Percentiles rank a stretch among this genome's conserved stretches.
These are phyloP conservation scores for Penicillium dipodomyicola DNA, from an alignment of 495 filamentous ascomycete species.

Conservation along the genomic window DNA sequence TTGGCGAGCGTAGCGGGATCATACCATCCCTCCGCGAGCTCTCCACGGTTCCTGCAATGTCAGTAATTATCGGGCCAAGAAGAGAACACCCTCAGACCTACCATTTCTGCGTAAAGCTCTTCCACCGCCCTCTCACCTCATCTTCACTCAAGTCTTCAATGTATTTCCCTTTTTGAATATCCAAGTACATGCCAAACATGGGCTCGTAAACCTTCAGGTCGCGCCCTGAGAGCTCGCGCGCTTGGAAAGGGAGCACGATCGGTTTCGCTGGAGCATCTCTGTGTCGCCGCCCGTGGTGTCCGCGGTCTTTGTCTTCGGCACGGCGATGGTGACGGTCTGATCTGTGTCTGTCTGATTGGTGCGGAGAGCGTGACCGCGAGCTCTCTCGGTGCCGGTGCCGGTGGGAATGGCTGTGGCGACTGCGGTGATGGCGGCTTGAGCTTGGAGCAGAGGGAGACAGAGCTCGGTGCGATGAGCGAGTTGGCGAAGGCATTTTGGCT, in stretches of 20 bases:
- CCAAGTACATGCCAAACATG: slow-evolving; percentile 82
- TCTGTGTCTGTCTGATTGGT: slow-evolving; percentile 26
- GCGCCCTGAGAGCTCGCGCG: slow-evolving; percentile 60
- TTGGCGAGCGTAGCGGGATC: slow-evolving; percentile 63
- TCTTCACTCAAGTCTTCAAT: slow-evolving; percentile 63
- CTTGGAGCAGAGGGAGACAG: slow-evolving; percentile 10
- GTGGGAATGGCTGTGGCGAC: slow-evolving; percentile 23
- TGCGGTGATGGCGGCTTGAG: slow-evolving; percentile 26
- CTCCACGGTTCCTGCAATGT: slow-evolving; percentile 75
- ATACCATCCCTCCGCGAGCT: slow-evolving; percentile 94
- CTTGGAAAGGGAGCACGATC: slow-evolving; percentile 61
- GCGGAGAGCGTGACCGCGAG: slow-evolving; percentile 31
- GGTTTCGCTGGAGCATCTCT: slow-evolving; percentile 21
- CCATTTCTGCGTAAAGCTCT: slow-evolving; percentile 90
- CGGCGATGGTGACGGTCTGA: slow-evolving; percentile 24
- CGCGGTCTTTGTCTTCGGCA: slow-evolving; percentile 13
- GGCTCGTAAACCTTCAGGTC: slow-evolving; percentile 63
- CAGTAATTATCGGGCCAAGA: slow-evolving; percentile 11
- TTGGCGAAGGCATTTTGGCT: slow-evolving; percentile 27
- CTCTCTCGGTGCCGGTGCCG: slow-evolving; percentile 25
- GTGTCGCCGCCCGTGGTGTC: slow-evolving; percentile 13
- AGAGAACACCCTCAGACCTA: slow-evolving; percentile 37
- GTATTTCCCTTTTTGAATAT: slow-evolving; percentile 76
- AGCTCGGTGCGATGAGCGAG: slow-evolving; percentile 16
- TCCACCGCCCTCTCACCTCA: slow-evolving; percentile 83